Conservation (phyloP, 2,329 filamentous ascomycete genomes). For the Microcera coccophila region DNA sequence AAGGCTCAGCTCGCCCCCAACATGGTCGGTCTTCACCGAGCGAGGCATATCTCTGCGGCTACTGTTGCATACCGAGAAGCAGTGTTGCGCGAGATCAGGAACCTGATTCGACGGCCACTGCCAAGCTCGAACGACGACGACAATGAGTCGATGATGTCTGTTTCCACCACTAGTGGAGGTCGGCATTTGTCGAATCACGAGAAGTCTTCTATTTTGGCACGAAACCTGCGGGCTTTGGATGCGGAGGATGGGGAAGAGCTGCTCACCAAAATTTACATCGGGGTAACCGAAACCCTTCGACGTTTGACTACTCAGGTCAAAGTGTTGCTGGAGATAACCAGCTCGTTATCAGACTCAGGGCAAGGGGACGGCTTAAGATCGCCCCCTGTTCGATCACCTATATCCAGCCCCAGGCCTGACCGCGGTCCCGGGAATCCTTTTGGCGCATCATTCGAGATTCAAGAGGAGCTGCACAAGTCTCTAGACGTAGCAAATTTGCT, state of each 20-base stretch:
- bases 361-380: constrained; percentile 42
- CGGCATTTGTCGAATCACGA: constrained; percentile 74
- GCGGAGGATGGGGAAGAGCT: constrained; percentile 80
- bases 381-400: constrained; percentile 48
- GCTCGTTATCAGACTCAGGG: constrained; percentile 54
- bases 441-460: constrained; percentile 45
- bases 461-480: constrained; percentile 72
- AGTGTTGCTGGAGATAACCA: constrained; percentile 89
- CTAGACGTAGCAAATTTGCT: constrained; percentile 75
- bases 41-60: constrained; percentile 74
- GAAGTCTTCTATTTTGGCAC: constrained; percentile 81
- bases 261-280: constrained; percentile 77
- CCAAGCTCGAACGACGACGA: constrained; percentile 95
- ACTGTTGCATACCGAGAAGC: constrained; percentile 81
- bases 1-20: constrained; percentile 66
- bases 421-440: constrained; percentile 22
- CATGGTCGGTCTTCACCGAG: constrained; percentile 74
- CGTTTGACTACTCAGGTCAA: constrained; percentile 89
- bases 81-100: constrained; percentile 80
- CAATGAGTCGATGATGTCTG: constrained; percentile 81
- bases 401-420: constrained; percentile 48
- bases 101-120: constrained; percentile 75
- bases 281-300: constrained; percentile 80
- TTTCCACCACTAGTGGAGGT: constrained; percentile 69
- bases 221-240: constrained; percentile 81